These are phyloP conservation scores for Nemania sp. DNA, from an alignment of 2,329 filamentous ascomycete species.

Conservation along the genomic window DNA sequence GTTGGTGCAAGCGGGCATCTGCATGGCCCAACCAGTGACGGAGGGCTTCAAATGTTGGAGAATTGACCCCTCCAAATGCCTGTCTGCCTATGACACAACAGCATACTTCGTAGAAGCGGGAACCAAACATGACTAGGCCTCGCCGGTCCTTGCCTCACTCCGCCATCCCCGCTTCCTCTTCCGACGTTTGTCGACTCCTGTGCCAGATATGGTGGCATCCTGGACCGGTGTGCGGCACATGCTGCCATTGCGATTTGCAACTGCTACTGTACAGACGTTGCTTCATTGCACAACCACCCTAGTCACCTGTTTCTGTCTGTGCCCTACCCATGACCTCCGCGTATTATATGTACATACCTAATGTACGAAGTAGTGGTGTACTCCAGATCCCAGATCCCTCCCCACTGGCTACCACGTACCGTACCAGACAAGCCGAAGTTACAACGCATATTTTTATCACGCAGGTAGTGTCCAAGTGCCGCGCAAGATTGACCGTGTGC, in stretches of 20 bases:
- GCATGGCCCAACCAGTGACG: constrained; percentile 2
- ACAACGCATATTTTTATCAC: constrained; percentile 17
- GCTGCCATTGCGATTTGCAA: constrained; percentile 5
- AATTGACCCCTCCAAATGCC: constrained; percentile 8
- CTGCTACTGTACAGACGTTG: not conserved
- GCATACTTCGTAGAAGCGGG: constrained; percentile 3
- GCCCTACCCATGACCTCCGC: not conserved
- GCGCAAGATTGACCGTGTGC: constrained; percentile 9
- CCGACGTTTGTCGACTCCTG: constrained; percentile 4
- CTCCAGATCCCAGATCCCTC: constrained; percentile 14
- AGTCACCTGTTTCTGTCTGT: not conserved
- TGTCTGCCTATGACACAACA: too few relatives aligned
- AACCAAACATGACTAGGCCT: constrained; percentile 1
- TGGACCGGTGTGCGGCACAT: constrained; percentile 14
- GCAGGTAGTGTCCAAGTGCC: constrained; percentile 11
- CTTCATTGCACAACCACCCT: constrained; percentile 1
- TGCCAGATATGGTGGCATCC: not conserved
- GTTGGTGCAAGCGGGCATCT: constrained; percentile 11
- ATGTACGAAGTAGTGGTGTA: too few relatives aligned
- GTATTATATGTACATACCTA: too few relatives aligned
- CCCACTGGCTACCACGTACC: constrained; percentile 11
- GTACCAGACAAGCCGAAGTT: constrained; percentile 17
- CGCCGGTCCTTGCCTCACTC: not conserved
- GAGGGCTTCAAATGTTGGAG: constrained; percentile 1
- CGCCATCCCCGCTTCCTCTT: not conserved